Percentiles rank a stretch among this genome's conserved stretches.
Evolutionary conservation across 805 yeast species (phyloP).

Genomic region (Hermanozyma aechmeae): DNA sequence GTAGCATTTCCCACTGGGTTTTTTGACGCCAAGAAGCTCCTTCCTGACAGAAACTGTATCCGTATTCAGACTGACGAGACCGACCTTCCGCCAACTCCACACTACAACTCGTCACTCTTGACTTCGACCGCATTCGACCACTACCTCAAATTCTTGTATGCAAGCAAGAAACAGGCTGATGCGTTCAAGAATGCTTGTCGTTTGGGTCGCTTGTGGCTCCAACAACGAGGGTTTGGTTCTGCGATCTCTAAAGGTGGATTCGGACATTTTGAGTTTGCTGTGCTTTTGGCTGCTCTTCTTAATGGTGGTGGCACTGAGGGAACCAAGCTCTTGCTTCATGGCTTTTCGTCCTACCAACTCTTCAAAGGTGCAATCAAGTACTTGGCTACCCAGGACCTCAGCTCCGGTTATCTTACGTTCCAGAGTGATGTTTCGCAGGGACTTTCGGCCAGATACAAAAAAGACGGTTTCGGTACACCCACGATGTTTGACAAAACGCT

Average conservation of each 20-base stretch:
- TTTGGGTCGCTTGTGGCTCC: constrained; percentile 82
- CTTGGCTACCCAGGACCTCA: constrained; percentile 71
- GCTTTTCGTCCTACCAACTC: constrained; percentile 87
- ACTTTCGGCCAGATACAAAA: constrained; percentile 33
- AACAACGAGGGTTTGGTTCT: constrained; percentile 75
- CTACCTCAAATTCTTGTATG: constrained; percentile 67
- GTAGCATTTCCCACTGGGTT: constrained; percentile 63
- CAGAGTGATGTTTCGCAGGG: constrained; percentile 48
- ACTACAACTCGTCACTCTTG: constrained; percentile 75
- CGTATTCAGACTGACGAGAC: constrained; percentile 46
- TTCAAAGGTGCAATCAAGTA: constrained; percentile 83
- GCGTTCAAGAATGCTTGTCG: constrained; percentile 82
- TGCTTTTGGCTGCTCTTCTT: constrained; percentile 70
- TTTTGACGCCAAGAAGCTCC: constrained; percentile 67
- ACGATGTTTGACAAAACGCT: constrained; percentile 68
- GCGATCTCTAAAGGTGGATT: constrained; percentile 66
- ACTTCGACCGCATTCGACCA: constrained; percentile 60
- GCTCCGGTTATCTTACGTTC: constrained; percentile 58
- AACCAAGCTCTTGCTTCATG: constrained; percentile 68
- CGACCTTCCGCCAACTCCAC: constrained; percentile 69
- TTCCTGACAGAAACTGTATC: constrained; percentile 75
- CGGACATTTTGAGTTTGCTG: constrained; percentile 85
- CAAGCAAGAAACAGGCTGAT: constrained; percentile 65
- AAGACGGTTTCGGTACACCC: constrained; percentile 60
- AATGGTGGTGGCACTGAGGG: constrained; percentile 77